Percentiles rank a stretch among this genome's conserved stretches.
phyloP scores from a whole-genome alignment of 106 monocot genomes.

The Dendrobium chrysotoxum region DNA sequence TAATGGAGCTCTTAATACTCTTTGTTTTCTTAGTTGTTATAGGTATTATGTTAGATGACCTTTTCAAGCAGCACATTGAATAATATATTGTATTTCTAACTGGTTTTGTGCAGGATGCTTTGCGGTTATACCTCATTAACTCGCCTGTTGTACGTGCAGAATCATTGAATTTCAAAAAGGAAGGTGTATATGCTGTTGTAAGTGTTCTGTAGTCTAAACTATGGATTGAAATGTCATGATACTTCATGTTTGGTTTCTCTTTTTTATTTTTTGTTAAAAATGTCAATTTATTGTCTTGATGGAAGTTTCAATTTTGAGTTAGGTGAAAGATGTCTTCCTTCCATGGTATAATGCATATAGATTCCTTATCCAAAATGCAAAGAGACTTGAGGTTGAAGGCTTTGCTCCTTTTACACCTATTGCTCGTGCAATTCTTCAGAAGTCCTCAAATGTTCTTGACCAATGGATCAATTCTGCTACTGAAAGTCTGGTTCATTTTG shows the following conservation, averaged over 20 bases:
- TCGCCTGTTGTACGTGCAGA: slow-evolving; percentile 97
- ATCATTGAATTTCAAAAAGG: slow-evolving; percentile 80
- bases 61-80: background rate
- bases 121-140: slow-evolving; percentile 89
- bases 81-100: background rate
- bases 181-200: slow-evolving; percentile 89
- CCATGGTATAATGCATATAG: slow-evolving; percentile 99
- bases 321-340: slow-evolving; percentile 99
- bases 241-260: background rate
- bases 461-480: slow-evolving; percentile 99
- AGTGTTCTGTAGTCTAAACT: slow-evolving; percentile 22
- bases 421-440: slow-evolving; percentile 36
- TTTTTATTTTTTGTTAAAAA: background rate
- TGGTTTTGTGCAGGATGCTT: slow-evolving; percentile 60
- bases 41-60: background rate
- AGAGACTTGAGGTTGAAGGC: slow-evolving; percentile 82
- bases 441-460: slow-evolving; percentile 90
- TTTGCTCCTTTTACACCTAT: slow-evolving; percentile 61
- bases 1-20: background rate
- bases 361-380: slow-evolving; percentile 96
- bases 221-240: background rate
- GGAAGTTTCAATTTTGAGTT: slow-evolving; percentile 15
- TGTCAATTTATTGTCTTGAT: background rate
- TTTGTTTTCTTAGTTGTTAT: background rate
- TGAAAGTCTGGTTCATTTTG: slow-evolving; percentile 92